Evolutionary conservation across 345 rosid species (phyloP).

Genomic region (Eucalyptus curtisii): DNA sequence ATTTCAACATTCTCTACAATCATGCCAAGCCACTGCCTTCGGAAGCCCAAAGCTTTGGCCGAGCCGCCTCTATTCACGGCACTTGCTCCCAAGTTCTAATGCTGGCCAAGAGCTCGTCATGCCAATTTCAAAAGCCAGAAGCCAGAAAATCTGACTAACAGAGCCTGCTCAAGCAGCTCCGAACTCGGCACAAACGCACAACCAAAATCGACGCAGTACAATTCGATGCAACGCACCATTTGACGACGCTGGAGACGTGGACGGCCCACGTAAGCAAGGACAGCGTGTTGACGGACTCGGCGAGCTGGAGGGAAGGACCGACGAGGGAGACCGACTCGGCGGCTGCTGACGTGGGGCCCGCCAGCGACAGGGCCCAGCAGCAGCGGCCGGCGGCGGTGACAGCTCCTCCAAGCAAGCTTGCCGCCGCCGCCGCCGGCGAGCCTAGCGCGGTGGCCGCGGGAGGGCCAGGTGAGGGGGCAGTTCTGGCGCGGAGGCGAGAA

Average conservation of each 20-base stretch:
- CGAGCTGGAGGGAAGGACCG: background rate
- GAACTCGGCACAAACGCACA: background rate
- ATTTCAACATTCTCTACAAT: background rate
- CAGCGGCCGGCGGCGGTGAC: background rate
- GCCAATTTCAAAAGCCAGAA: background rate
- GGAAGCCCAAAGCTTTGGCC: background rate
- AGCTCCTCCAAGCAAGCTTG: slow-evolving; percentile 20
- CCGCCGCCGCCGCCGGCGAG: slow-evolving; percentile 2
- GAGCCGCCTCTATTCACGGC: background rate
- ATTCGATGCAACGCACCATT: slow-evolving; percentile 30
- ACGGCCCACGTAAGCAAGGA: slow-evolving; percentile 91
- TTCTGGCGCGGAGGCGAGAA: background rate
- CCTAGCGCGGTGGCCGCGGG: slow-evolving; percentile 20
- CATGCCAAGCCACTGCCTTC: background rate
- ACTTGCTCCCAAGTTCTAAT: background rate
- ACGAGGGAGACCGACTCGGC: slow-evolving; percentile 26
- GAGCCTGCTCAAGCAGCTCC: background rate
- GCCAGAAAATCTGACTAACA: background rate
- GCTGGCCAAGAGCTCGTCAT: background rate
- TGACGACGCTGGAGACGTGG: slow-evolving; percentile 87
- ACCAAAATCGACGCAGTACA: background rate
- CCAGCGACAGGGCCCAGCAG: slow-evolving; percentile 11
- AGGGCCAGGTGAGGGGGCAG: background rate
- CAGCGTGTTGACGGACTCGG: slow-evolving; percentile 73
- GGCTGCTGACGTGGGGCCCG: slow-evolving; percentile 27